phyloP scores from a whole-genome alignment of 768 basidiomycete genomes.

The Leccinellum rugosiceps region DNA sequence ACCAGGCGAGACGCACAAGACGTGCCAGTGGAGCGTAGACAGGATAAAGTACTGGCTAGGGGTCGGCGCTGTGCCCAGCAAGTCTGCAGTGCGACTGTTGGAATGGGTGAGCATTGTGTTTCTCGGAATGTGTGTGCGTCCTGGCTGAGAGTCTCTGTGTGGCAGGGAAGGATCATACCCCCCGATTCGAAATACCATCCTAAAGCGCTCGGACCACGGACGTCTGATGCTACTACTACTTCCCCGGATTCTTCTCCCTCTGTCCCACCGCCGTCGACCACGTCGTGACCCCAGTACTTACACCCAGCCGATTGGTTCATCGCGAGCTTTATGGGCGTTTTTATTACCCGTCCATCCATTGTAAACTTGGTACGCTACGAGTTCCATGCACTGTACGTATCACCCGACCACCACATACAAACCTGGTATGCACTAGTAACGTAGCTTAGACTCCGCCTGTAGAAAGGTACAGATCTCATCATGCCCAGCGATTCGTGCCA shows the following conservation, averaged over 20 bases:
- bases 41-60: conserved; percentile 88
- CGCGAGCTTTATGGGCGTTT: neutral
- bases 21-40: conserved; percentile 85
- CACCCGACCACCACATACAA: conserved; percentile 1
- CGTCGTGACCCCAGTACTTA: conserved; percentile 10
- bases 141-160: neutral
- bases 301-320: neutral
- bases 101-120: conserved; percentile 52
- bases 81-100: conserved; percentile 71
- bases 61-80: conserved; percentile 80
- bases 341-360: neutral
- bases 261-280: neutral
- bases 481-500: conserved; percentile 59
- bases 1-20: conserved; percentile 56
- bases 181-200: conserved; percentile 56
- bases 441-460: conserved; percentile 5
- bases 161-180: conserved; percentile 60
- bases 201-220: conserved; percentile 27
- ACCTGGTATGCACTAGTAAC: conserved; percentile 13
- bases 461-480: conserved; percentile 44
- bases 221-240: conserved; percentile 1
- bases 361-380: neutral
- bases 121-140: neutral
- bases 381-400: neutral
- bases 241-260: neutral